phyloP scores from a whole-genome alignment of 1,139 yeast species.

The Blastobotrys apis region DNA sequence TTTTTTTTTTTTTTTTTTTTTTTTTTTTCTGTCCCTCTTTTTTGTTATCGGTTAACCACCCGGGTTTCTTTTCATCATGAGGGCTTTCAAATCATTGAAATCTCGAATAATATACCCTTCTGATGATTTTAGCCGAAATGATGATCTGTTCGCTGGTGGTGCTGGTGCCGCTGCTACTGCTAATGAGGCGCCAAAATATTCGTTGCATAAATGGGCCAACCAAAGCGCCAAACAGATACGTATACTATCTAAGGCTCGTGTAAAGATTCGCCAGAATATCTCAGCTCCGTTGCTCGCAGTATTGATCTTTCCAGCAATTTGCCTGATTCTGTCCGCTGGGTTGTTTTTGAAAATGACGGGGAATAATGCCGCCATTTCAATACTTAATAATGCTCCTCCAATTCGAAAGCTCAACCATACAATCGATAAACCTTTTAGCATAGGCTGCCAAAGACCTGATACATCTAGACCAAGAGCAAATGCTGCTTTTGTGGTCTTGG shows the following conservation, averaged over 20 bases:
- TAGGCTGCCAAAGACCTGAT: conserved; percentile 37
- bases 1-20: too few relatives aligned
- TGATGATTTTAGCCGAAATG: too few relatives aligned
- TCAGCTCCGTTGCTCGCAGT: conserved; percentile 13
- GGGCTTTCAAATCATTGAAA: too few relatives aligned
- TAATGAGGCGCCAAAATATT: too few relatives aligned
- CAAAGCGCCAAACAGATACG: conserved; percentile 1
- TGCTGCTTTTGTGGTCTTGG: conserved; percentile 72
- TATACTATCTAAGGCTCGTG: conserved; percentile 9
- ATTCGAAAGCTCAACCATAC: conserved; percentile 8
- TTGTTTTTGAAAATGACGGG: conserved; percentile 2
- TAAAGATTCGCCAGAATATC: conserved; percentile 10
- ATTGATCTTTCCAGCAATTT: conserved; percentile 10
- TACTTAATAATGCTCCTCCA: not conserved
- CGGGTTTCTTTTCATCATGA: too few relatives aligned
- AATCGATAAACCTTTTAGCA: conserved; percentile 33
- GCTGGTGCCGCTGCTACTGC: too few relatives aligned
- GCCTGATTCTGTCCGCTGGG: conserved; percentile 6
- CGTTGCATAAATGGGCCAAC: too few relatives aligned
- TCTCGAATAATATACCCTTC: conserved; percentile 4
- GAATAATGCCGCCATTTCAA: conserved; percentile 1
- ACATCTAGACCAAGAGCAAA: conserved; percentile 46
- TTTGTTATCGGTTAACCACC: too few relatives aligned
- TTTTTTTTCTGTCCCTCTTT: too few relatives aligned
- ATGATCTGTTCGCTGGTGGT: too few relatives aligned